Base-by-base conservation (phyloP, 2,329 filamentous ascomycete genomes). In the Diplodia mutila region DNA sequence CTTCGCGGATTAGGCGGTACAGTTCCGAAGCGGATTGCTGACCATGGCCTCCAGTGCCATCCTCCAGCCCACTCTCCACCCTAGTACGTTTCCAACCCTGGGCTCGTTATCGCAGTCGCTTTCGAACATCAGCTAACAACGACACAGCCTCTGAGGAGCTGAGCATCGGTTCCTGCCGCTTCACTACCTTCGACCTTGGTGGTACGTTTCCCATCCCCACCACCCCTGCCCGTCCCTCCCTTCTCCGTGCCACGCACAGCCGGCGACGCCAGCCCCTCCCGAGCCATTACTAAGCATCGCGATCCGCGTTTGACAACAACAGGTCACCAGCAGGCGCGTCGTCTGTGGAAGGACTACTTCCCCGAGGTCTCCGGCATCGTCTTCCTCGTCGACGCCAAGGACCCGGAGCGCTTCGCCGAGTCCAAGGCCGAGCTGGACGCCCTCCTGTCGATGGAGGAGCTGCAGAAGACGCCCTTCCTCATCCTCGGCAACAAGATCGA, bases 401-500 rank as follows among this genome's bases (percentile, higher is more conserved):
- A 99, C 82, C 91, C 93, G 82, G 94, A 98, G 84, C 93, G 95
- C 73, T 92, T 99, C 80, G 80, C 86, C 75, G 95, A 99, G 85
- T 91, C 93, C 77, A 98, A 98, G 85, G 94, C 91, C 75, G 95
- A 99, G 85, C 91, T 99, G 70, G 95, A 99, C 78, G 93, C 80
- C 9, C 91, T 98, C 64, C 87, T 99, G 73, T 89, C 92, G 70
- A 97, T 99, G 94, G 95, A 99, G 83, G 94, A 98, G 79, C 88
- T 99, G 48, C 85, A 89, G 79, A 97, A 97, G 86, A 95, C 97
- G 9, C 95, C 95, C 66, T 98, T 98, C 81, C 88, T 98, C 70
- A 89, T 99, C 74, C 88, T 99, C 71, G 95, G 95, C 75, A 99
- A 99, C 89, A 99, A 99, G 89, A 99, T 99, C 80, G 95, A 99